Evolutionary conservation across 805 yeast species (phyloP), one percentile per base, ranked within the genome.

Genomic region (Hemisphaericaspora nanyangensis): DNA sequence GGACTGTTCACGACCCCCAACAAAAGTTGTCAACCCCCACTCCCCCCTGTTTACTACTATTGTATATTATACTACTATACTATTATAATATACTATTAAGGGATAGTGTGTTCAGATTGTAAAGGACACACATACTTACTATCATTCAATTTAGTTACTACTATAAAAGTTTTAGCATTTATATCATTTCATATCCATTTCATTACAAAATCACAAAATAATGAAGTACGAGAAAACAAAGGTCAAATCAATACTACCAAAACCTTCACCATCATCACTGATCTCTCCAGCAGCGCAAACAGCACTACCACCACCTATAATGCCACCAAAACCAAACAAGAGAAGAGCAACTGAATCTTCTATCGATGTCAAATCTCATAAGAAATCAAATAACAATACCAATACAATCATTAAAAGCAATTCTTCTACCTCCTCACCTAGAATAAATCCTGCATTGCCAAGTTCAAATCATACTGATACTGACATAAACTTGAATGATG

Each of bases 221-320:
- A 40, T 41, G 41, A 41, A 37, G 22, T 28, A 20, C 69, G 70
- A 66, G 39, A 65, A 63, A 46, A 52, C 66, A 12, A 65, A 61
- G 46, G 50, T 68, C 49, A 68, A 68, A 49, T 58, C 68, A 24
- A 68, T 68, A 34, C 58, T 68, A 32, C 74, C 74, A 17, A 68
- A 68, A 46, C 72, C 70, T 12, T 49, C 63, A 18, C 53, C 61
- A 3, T 35, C 50, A 6, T 40, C 49, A 7, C 42, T 39, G 11
- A 22, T 12, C 3, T 12, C 26, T 22, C 26, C 26, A 5, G n/a
- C n/a, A n/a, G n/a, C n/a, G n/a, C n/a, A n/a, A 7, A 35, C 48
- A 3, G 42, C 41, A 8, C 16, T 37, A 12, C 31, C 40, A 19
- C 38, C 36, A 10, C 34, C 44, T 18, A 17, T 36, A 11, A 11